These are phyloP conservation scores for Kodamaea ohmeri DNA, from an alignment of 1,139 yeast species.

Conservation along the genomic window DNA sequence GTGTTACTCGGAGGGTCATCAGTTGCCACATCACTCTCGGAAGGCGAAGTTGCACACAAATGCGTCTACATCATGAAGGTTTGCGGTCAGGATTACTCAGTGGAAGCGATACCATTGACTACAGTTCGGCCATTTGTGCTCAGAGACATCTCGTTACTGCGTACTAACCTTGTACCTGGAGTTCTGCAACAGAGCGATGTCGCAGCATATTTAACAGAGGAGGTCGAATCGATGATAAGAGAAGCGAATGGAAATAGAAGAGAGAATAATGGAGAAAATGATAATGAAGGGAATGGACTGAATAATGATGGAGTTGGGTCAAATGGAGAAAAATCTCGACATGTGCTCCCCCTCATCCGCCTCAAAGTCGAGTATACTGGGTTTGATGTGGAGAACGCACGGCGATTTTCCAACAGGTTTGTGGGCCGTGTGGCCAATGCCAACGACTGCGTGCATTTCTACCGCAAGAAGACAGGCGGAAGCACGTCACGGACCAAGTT, in stretches of 20 bases:
- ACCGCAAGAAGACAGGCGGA: slow-evolving; percentile 36
- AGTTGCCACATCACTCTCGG: slow-evolving; percentile 85
- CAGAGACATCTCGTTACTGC: slow-evolving; percentile 56
- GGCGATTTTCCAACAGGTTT: slow-evolving; percentile 84
- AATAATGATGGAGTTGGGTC: background rate
- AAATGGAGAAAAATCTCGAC: background rate
- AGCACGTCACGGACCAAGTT: slow-evolving; percentile 19
- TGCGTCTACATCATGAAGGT: slow-evolving; percentile 69
- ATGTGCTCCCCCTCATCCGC: slow-evolving; percentile 66
- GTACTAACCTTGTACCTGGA: slow-evolving; percentile 57
- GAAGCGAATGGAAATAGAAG: background rate
- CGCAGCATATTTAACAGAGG: slow-evolving; percentile 53
- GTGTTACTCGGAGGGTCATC: slow-evolving; percentile 94
- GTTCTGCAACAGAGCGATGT: slow-evolving; percentile 63
- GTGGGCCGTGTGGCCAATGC: slow-evolving; percentile 90
- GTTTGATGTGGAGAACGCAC: slow-evolving; percentile 85
- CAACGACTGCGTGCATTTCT: slow-evolving; percentile 76
- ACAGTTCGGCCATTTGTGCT: slow-evolving; percentile 84
- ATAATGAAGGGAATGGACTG: background rate
- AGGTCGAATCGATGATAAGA: slow-evolving; percentile 64
- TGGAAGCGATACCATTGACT: slow-evolving; percentile 65
- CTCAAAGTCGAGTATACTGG: slow-evolving; percentile 86
- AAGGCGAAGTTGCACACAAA: slow-evolving; percentile 78
- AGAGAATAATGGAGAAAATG: background rate
- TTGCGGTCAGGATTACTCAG: slow-evolving; percentile 53